Evolutionary conservation across 768 basidiomycete genomes (phyloP).

Genomic region (Brasilioporus rufonigricans): DNA sequence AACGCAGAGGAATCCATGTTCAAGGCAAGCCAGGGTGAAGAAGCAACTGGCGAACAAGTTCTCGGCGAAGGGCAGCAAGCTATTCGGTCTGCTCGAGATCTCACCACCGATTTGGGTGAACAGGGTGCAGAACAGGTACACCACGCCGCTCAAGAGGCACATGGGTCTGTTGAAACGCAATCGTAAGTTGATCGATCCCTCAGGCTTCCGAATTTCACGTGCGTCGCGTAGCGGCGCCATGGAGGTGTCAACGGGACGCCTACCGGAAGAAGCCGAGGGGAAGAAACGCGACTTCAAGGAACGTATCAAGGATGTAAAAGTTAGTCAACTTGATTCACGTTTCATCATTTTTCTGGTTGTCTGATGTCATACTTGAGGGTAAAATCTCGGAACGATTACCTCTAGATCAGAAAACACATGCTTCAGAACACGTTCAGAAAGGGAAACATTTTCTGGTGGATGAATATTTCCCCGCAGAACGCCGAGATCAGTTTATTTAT

Average conservation of each 20-base stretch:
- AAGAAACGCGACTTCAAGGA: conserved; percentile 36
- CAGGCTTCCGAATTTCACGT: neutral
- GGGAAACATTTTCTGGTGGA: conserved; percentile 70
- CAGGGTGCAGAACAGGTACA: conserved; percentile 10
- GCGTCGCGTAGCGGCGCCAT: conserved; percentile 21
- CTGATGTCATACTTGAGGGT: conserved; percentile 29
- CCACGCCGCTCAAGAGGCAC: neutral
- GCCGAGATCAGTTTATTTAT: conserved; percentile 91
- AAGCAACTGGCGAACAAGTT: conserved; percentile 28
- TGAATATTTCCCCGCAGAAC: conserved; percentile 87
- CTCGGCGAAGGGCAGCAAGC: conserved; percentile 16
- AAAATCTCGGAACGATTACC: conserved; percentile 57
- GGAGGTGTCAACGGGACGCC: conserved; percentile 10
- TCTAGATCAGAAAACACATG: conserved; percentile 62
- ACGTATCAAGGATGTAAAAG: conserved; percentile 31
- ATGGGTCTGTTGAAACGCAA: conserved; percentile 3
- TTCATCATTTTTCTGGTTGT: neutral
- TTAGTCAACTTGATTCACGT: conserved; percentile 7
- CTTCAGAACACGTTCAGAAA: conserved; percentile 51
- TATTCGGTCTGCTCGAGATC: conserved; percentile 13
- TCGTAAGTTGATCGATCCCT: conserved; percentile 10
- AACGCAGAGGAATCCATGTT: conserved; percentile 42
- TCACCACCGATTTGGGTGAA: neutral
- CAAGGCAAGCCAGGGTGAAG: conserved; percentile 33
- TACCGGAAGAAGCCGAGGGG: conserved; percentile 33